Base-by-base conservation (phyloP, 1,139 yeast genomes). In the Kodamaea plutei region DNA sequence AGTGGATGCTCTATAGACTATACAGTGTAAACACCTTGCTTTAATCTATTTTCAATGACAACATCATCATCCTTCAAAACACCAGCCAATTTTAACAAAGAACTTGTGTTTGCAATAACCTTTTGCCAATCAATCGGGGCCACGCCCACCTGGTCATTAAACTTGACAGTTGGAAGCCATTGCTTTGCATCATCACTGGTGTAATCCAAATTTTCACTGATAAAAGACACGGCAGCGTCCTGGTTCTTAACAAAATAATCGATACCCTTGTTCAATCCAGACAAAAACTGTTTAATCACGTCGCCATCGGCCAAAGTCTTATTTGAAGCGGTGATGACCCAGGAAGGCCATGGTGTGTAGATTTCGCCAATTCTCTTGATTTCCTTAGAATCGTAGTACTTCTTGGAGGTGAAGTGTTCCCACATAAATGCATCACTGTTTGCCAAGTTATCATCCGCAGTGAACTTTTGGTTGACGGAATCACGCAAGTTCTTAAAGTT, bases 271-370 rank as follows among this genome's bases (percentile, higher is more conserved):
- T 78, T 73, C 25, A 85, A 63, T 3, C 79, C 79, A 2, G 53
- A 47, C 31, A 78, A 44, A 41, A 84, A 78, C 2, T 50, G 56
- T 15, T 52, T 44, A 21, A 79, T 44, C 4, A 52, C 55, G 8
- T 50, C 47, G 8, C 47, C 45, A 10, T 57, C 47, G 4, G 41
- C 48, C 18, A 61, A 52, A 15, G 63, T 61, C 4, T 64, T 49
- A 29, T 52, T 52, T 30, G 67, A 50, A 8, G 78, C 78, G 15
- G 79, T 74, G 30, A 87, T 67, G 11, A 85, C 89, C 96, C 96
- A 88, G 2, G 95, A 84, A 6, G 96, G 91, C 96, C 96, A 88
- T 7, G 96, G 96, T 0, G 96, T 88, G 56, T 83, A 84, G 33
- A 88, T 85, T 44, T 83, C 85, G 8, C 96, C 96, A 40, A 88